These are phyloP conservation scores for Lactarius akahatsu DNA, from an alignment of 768 basidiomycete genomes.

Conservation along the genomic window DNA sequence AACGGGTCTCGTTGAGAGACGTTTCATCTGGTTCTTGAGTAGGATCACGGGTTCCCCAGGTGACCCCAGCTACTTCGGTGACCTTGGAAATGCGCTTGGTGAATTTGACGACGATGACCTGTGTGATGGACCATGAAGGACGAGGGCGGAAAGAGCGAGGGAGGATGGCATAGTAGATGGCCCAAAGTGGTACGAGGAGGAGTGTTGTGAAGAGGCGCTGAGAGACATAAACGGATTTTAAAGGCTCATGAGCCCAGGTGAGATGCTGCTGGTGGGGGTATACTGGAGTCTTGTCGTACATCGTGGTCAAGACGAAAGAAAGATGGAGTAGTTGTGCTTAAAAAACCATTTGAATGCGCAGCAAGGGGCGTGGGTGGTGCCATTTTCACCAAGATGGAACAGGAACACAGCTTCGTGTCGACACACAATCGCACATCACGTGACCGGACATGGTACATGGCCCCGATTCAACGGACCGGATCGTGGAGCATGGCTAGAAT, in stretches of 20 bases:
- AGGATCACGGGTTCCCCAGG: constrained; percentile 51
- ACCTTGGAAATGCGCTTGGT: constrained; percentile 52
- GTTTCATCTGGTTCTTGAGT: constrained; percentile 37
- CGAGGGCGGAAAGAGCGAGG: constrained; percentile 49
- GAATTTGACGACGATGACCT: constrained; percentile 52
- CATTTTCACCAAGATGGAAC: no score
- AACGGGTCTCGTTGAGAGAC: constrained; percentile 46
- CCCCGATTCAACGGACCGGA: not conserved
- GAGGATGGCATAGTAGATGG: constrained; percentile 43
- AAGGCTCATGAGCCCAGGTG: constrained; percentile 46
- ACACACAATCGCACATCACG: not conserved
- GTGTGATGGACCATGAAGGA: constrained; percentile 49
- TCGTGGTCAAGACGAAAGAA: constrained; percentile 2
- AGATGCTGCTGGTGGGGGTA: constrained; percentile 46
- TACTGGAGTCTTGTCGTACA: constrained; percentile 36
- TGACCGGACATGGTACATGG: not conserved
- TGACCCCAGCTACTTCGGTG: constrained; percentile 56
- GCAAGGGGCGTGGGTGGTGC: not conserved
- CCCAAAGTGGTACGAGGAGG: constrained; percentile 48
- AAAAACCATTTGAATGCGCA: not conserved
- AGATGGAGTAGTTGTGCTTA: not conserved
- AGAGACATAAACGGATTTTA: constrained; percentile 48
- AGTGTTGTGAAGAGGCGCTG: constrained; percentile 51
- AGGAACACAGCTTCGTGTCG: no score
- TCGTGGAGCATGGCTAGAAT: not conserved